These are phyloP conservation scores for Papilionanthe hybrid DNA, from an alignment of 116 monocot species.

Conservation along the genomic window DNA sequence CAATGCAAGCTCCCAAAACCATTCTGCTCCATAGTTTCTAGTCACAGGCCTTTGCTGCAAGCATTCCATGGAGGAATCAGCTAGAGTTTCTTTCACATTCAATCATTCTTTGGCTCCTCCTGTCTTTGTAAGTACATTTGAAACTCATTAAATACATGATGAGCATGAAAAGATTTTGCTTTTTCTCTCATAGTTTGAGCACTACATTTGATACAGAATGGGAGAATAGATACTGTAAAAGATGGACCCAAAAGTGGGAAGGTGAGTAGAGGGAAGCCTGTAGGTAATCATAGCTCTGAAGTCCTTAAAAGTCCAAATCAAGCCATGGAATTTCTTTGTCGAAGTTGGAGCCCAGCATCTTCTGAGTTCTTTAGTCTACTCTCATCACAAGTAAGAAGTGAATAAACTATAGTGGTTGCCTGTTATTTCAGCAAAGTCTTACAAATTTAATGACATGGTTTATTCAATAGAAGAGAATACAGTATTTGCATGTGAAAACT, in stretches of 20 bases:
- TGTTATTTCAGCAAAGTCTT: not conserved
- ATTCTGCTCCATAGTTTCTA: not conserved
- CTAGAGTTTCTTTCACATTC: not conserved
- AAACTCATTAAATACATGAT: not conserved
- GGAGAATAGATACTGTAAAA: constrained; percentile 10
- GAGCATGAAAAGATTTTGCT: not conserved
- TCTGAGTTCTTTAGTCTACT: constrained; percentile 48
- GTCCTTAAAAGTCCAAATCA: constrained; percentile 33
- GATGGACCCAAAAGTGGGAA: not conserved
- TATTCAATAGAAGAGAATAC: not conserved
- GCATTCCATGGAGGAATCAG: not conserved
- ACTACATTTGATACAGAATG: constrained; percentile 6
- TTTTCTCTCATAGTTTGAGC: not conserved
- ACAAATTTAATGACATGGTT: not conserved
- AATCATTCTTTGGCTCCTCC: not conserved
- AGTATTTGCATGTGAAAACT: not conserved
- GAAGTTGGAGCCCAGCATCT: constrained; percentile 68
- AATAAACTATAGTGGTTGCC: not conserved
- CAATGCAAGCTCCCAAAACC: no score
- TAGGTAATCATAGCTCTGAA: constrained; percentile 10
- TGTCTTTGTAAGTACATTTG: not conserved
- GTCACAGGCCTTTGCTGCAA: not conserved
- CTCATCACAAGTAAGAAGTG: constrained; percentile 36
- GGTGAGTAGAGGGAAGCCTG: constrained; percentile 8
- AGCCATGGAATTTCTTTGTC: constrained; percentile 63